Conservation (phyloP, 495 filamentous ascomycete genomes). For the Sordaria brevicollis region DNA sequence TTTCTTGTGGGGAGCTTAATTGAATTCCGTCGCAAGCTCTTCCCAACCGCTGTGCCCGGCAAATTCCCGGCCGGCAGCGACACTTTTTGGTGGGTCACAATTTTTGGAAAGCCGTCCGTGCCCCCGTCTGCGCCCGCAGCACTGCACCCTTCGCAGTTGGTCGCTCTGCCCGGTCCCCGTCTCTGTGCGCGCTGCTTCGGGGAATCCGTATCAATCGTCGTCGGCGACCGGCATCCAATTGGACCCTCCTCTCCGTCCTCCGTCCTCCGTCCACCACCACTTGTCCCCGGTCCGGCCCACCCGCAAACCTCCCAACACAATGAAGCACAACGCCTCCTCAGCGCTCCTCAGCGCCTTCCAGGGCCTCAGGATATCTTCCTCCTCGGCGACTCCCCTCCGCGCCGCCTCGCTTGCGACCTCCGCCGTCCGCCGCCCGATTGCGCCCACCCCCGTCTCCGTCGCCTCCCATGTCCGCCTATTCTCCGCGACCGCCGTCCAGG, state of each 20-base stretch:
- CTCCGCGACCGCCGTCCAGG: slow-evolving; percentile 53
- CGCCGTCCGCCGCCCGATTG: slow-evolving; percentile 2
- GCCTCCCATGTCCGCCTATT: slow-evolving; percentile 49
- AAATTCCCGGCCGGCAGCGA: background rate
- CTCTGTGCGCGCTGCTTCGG: background rate
- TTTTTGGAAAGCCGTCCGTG: background rate
- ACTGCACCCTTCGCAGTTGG: background rate
- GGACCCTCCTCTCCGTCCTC: background rate
- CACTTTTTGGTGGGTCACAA: background rate
- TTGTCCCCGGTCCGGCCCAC: background rate
- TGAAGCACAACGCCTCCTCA: slow-evolving; percentile 29
- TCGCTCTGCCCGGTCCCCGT: background rate
- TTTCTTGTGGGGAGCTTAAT: background rate
- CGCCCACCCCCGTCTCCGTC: slow-evolving; percentile 1
- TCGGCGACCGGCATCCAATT: background rate
- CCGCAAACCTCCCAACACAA: slow-evolving; percentile 13
- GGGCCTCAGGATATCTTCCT: slow-evolving; percentile 31
- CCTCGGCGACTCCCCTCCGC: slow-evolving; percentile 15
- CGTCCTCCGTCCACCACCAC: background rate
- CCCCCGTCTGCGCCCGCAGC: background rate
- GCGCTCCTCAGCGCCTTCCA: slow-evolving; percentile 33
- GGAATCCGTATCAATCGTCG: background rate
- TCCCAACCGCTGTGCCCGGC: background rate
- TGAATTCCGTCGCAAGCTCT: background rate
- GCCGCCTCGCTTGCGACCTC: slow-evolving; percentile 19